These are phyloP conservation scores for Eustoma russellianum DNA, from an alignment of 257 asterid species.

Conservation along the genomic window DNA sequence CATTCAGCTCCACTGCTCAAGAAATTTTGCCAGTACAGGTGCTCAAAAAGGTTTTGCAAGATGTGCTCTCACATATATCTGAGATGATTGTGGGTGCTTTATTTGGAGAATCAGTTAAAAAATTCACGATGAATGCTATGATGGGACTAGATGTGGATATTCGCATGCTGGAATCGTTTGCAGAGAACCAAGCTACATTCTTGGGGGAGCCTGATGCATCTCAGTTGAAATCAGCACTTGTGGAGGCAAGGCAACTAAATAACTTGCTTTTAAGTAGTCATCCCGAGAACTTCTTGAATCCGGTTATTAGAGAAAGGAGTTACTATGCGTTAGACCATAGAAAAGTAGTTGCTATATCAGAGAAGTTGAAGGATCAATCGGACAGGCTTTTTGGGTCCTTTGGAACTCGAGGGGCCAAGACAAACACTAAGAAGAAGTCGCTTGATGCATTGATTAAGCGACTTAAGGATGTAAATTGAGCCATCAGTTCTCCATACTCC, in stretches of 20 bases:
- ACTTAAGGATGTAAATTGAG: slow-evolving; percentile 74
- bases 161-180: slow-evolving; percentile 77
- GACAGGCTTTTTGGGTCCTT: slow-evolving; percentile 79
- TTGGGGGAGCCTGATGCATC: slow-evolving; percentile 56
- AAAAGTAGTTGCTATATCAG: slow-evolving; percentile 75
- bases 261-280: slow-evolving; percentile 85
- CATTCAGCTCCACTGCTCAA: slow-evolving; percentile 83
- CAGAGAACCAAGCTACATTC: slow-evolving; percentile 69
- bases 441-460: slow-evolving; percentile 82
- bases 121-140: slow-evolving; percentile 59
- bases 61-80: slow-evolving; percentile 86
- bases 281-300: slow-evolving; percentile 86
- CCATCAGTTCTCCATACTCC: slow-evolving; percentile 19
- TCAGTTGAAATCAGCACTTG: slow-evolving; percentile 60
- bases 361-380: slow-evolving; percentile 83
- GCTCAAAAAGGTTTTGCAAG: slow-evolving; percentile 72
- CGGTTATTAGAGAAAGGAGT: slow-evolving; percentile 89
- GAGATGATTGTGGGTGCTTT: slow-evolving; percentile 70
- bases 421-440: slow-evolving; percentile 88
- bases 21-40: slow-evolving; percentile 84
- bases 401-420: slow-evolving; percentile 87
- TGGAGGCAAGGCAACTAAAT: slow-evolving; percentile 85
- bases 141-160: slow-evolving; percentile 80
- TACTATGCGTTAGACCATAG: slow-evolving; percentile 67
- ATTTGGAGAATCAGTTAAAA: slow-evolving; percentile 73